These are phyloP conservation scores for Fusarium ambrosium DNA, from an alignment of 2,329 filamentous ascomycete species.

Conservation along the genomic window DNA sequence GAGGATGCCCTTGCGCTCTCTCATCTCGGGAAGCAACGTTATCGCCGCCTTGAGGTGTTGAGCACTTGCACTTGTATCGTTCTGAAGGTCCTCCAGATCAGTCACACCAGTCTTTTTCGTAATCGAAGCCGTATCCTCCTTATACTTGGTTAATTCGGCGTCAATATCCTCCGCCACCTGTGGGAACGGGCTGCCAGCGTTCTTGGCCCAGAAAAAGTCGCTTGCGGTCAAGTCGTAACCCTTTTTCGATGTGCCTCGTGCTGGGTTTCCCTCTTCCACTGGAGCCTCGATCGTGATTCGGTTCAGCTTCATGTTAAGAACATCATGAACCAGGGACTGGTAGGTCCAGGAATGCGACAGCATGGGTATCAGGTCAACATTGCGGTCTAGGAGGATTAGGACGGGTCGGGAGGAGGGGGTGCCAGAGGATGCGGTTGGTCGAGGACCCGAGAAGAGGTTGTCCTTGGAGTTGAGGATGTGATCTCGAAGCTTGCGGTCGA, in stretches of 20 bases:
- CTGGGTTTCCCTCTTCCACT: constrained; percentile 80
- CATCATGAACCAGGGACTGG: constrained; percentile 83
- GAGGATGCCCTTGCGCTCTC: constrained; percentile 90
- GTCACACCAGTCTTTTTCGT: constrained; percentile 95
- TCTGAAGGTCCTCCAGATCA: constrained; percentile 91
- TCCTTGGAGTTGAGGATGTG: constrained; percentile 98
- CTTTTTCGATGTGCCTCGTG: constrained; percentile 84
- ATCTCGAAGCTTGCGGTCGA: constrained; percentile 95
- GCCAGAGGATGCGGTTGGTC: constrained; percentile 66
- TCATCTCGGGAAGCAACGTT: constrained; percentile 88
- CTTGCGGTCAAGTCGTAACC: constrained; percentile 89
- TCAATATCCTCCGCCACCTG: constrained; percentile 98
- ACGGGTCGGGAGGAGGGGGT: constrained; percentile 85
- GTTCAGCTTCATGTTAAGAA: constrained; percentile 76
- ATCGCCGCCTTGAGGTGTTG: constrained; percentile 97
- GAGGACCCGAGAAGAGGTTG: constrained; percentile 86
- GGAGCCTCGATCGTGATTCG: constrained; percentile 92
- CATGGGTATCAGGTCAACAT: constrained; percentile 97
- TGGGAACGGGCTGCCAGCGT: constrained; percentile 90
- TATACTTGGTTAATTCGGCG: constrained; percentile 91
- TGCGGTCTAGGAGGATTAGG: constrained; percentile 92
- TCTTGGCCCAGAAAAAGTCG: constrained; percentile 97
- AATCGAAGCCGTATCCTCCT: constrained; percentile 93
- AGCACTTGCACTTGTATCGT: constrained; percentile 88
- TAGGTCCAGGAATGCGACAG: constrained; percentile 91